phyloP scores from a whole-genome alignment of 1,284 basidiomycete genomes.

The Tilletia indica region DNA sequence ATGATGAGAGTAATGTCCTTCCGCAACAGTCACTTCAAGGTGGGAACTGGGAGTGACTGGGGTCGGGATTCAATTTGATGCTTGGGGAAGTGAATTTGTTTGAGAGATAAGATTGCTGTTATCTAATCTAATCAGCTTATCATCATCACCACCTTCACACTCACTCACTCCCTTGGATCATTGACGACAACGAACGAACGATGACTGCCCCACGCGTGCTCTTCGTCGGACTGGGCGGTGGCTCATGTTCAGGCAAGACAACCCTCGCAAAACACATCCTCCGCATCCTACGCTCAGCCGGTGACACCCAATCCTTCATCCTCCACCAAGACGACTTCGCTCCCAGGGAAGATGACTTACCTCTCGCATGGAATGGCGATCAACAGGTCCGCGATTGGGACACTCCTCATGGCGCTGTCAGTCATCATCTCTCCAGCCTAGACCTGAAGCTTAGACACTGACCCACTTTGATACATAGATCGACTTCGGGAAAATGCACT shows the following conservation, averaged over 20 bases:
- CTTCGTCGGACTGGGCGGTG: conserved; percentile 31
- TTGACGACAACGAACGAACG: too few relatives aligned
- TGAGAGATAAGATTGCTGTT: too few relatives aligned
- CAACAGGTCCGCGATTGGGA: conserved; percentile 92
- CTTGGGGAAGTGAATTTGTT: too few relatives aligned
- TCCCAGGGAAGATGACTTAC: conserved; percentile 74
- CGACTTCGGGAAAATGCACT: conserved; percentile 46
- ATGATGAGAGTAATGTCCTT: too few relatives aligned
- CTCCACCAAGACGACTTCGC: conserved; percentile 87
- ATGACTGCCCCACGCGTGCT: conserved; percentile 1
- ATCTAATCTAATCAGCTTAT: too few relatives aligned
- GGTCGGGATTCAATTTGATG: too few relatives aligned
- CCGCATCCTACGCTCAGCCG: conserved; percentile 64
- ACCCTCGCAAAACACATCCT: conserved; percentile 86
- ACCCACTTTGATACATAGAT: conserved; percentile 25
- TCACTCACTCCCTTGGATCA: too few relatives aligned
- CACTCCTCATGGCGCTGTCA: conserved; percentile 68
- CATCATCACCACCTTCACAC: too few relatives aligned
- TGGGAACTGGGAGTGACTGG: too few relatives aligned
- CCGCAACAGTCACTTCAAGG: too few relatives aligned
- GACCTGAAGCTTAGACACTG: background rate
- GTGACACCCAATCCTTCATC: conserved; percentile 62
- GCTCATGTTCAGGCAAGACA: conserved; percentile 75
- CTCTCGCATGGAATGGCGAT: conserved; percentile 66
- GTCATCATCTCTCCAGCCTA: conserved; percentile 21